Base-by-base conservation (phyloP, 2,329 filamentous ascomycete species). In the Colletotrichum scovillei region DNA sequence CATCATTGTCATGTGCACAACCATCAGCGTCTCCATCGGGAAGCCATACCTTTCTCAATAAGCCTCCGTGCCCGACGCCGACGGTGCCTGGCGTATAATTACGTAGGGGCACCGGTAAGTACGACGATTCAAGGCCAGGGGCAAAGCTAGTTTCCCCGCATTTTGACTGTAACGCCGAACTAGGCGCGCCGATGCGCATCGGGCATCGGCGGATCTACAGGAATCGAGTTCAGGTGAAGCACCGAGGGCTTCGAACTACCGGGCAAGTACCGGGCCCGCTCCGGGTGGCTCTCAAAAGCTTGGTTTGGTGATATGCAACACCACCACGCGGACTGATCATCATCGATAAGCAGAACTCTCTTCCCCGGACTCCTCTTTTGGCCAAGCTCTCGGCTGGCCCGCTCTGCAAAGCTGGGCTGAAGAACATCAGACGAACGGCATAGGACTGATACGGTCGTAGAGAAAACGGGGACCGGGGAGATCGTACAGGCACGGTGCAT, bases 161-260 rank as follows among this genome's bases (percentile, higher is more conserved):
- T 55, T 49, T 7, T 42, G 26, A 19, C 46, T 56, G 53, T 53
- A 63, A 64, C 59, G 19, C 32, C 42, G 22, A 63, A 12, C 26
- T 19, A 22, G 38, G n/a, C 57, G 38, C 24, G 65, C 22, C 32
- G 62, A 26, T 30, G 49, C 66, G 24, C 57, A 60, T 32, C 71
- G 71, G 71, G 71, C 71, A 52, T 73, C 71, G 68, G 67, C 19
- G 32, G 46, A 74, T 74, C 71, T 74, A 19, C 62, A 57, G 71
- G 67, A 35, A 19, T 30, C 22, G 24, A 32, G 26, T 19, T 24
- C 19, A 14, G 46, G 22, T 42, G 26, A 64, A 38, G 46, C 58
- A 24, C 59, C 30, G 22, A 58, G 52, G 42, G 35, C 8, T 53
- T 19, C 38, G 30, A 49, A 49, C 42, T 67, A 57, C 68, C 68